A percentile compares a stretch with the other conserved stretches of the same genome.
These are phyloP conservation scores for Suillus discolor DNA, from an alignment of 768 basidiomycete species.

Conservation along the genomic window DNA sequence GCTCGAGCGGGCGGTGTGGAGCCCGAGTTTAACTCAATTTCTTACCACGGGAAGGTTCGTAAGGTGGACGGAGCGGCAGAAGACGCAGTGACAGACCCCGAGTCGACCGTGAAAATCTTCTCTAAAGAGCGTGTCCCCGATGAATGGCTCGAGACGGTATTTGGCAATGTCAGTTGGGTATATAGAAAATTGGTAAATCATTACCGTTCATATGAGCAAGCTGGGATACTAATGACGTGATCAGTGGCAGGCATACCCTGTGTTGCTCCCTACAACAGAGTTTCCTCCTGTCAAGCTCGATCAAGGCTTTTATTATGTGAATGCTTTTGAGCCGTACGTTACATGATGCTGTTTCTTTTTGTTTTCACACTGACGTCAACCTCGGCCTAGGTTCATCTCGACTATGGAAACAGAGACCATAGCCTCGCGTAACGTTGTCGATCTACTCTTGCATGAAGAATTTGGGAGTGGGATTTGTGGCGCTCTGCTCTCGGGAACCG, in stretches of 20 bases:
- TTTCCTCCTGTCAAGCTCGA: slow-evolving; percentile 84
- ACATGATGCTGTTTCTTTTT: slow-evolving; percentile 5
- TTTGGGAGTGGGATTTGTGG: slow-evolving; percentile 75
- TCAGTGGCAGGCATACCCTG: slow-evolving; percentile 83
- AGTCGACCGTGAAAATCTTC: slow-evolving; percentile 89
- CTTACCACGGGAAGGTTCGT: slow-evolving; percentile 67
- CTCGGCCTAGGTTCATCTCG: slow-evolving; percentile 63
- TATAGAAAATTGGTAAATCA: slow-evolving; percentile 68
- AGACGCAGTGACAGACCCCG: slow-evolving; percentile 32
- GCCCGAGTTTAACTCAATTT: slow-evolving; percentile 87
- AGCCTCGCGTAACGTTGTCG: slow-evolving; percentile 80
- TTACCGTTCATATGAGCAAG: slow-evolving; percentile 2
- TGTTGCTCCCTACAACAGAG: slow-evolving; percentile 60
- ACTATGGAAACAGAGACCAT: slow-evolving; percentile 96
- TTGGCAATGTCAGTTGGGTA: slow-evolving; percentile 80
- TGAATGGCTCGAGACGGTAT: slow-evolving; percentile 67
- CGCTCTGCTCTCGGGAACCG: slow-evolving; percentile 33
- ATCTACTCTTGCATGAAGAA: slow-evolving; percentile 72
- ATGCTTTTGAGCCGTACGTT: slow-evolving; percentile 86
- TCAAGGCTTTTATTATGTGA: slow-evolving; percentile 85
- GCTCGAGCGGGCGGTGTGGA: slow-evolving; percentile 51
- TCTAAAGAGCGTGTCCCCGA: slow-evolving; percentile 66
- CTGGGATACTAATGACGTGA: slow-evolving; percentile 10
- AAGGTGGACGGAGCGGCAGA: slow-evolving; percentile 25
- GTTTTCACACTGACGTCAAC: slow-evolving; percentile 2